A percentile compares a stretch with the other conserved stretches of the same genome.
Evolutionary conservation across 2,329 filamentous ascomycete species (phyloP).

Genomic region (Rachicladosporium sp.): DNA sequence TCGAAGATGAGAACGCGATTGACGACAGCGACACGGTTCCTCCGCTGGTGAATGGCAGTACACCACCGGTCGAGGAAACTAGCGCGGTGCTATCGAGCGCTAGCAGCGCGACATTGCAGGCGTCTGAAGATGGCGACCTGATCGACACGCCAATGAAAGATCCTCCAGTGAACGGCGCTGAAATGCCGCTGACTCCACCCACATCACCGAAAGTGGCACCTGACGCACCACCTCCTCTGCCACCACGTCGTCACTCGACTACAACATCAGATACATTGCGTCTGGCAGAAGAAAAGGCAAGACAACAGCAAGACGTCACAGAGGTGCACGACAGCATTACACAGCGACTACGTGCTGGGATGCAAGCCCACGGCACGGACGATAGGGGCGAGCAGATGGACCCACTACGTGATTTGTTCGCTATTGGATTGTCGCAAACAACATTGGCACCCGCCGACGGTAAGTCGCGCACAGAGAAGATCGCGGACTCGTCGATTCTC

Average conservation of each 20-base stretch:
- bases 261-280: constrained; percentile 25
- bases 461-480: constrained; percentile 6
- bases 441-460: neutral
- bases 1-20: constrained; percentile 1
- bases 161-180: constrained; percentile 1
- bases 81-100: constrained; percentile 5
- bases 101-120: constrained; percentile 17
- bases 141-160: constrained; percentile 14
- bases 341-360: constrained; percentile 80
- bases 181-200: constrained; percentile 17
- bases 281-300: constrained; percentile 46
- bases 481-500: constrained; percentile 47
- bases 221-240: constrained; percentile 41
- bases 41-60: neutral
- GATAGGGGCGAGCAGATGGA: constrained; percentile 67
- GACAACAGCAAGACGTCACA: constrained; percentile 76
- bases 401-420: constrained; percentile 20
- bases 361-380: constrained; percentile 56
- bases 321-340: constrained; percentile 91
- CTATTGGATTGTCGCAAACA: constrained; percentile 11
- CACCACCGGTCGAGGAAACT: neutral
- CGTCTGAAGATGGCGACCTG: constrained; percentile 9
- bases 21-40: too few relatives aligned
- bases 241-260: constrained; percentile 29
- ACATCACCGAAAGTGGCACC: constrained; percentile 26